Base-by-base conservation (phyloP, 768 basidiomycete species). In the Boletus tylopilopsis region DNA sequence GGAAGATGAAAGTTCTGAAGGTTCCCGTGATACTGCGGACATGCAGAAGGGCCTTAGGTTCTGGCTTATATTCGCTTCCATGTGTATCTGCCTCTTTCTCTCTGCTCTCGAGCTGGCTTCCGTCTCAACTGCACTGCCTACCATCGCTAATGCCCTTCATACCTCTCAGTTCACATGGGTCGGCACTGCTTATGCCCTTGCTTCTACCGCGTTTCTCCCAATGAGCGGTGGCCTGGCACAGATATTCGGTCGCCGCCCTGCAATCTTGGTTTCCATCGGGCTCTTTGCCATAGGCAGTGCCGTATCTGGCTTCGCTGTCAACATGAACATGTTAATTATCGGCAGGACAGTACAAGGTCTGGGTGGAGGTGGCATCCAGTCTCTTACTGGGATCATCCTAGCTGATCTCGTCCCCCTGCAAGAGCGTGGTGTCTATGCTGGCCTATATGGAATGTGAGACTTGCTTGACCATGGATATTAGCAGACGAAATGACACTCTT, bases 321-420 rank as follows among this genome's bases (percentile, higher is more conserved):
- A 38, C 42, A 73, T 80, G 68, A 51, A 56, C 21, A 66, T 70
- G 58, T 57, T 76, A 5, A 76, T 79, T 37, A 72, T 63, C 0
- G 76, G 71, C 2, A 66, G 78, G 22, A 56, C 68, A 63, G 40
- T 75, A 22, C 73, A 73, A 54, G 73, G 73, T 6, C 50, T 73
- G 1, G 75, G 75, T 4, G 69, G 65, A 6, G 77, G 76, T 1
- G 69, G 66, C 1, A 69, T 76, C 10, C 53, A 68, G 16, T 60
- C 71, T 9, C 51, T 74, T 13, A 59, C 65, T 3, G 68, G 70
- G 4, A 77, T 80, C 30, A 62, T 80, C 35, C 42, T 77, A 3
- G 62, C 69, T 15, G 78, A 80, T 50, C 57, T 80, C 6, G 73
- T 80, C 16, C 68, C 76, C 3, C 63, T 81, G 9, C 42, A 58